Base-by-base conservation (phyloP, 805 yeast species). In the Kurtzmaniella fragi region DNA sequence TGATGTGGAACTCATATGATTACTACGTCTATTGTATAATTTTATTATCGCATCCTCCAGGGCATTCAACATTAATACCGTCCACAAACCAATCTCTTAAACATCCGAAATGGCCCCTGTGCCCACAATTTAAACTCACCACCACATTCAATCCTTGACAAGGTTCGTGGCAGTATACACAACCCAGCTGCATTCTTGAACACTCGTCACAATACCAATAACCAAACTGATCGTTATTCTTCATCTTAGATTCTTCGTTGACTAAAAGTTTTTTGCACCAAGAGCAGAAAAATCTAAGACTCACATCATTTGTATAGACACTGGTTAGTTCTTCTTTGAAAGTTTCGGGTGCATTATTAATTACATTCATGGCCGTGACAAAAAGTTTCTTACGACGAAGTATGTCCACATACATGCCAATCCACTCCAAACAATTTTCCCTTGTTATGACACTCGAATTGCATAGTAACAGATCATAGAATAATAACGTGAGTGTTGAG, bases 161-260 rank as follows among this genome's bases (percentile, higher is more conserved):
- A 0, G 95, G 87, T 52, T 76, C 83, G 44, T 82, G 73, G 58
- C 97, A 90, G 44, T 81, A 76, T 20, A 81, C 71, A 59, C 97
- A 90, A n/a, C 79, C 73, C 42, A 78, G 81, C 43, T 78, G 80
- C 12, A 66, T 64, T 37, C 61, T 65, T 9, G 70, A 62, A 57
- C 97, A 90, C 16, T 68, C 70, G 38, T 80, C 87, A 62, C 97
- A 90, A 57, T 82, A 85, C 95, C 96, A 89, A 49, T 73, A 80
- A 1, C 95, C 95, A 50, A 78, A 76, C 28, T 56, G 58, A 12
- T 62, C 61, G 0, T 52, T 42, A 14, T 43, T 42, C 31, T 57
- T 65, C 13, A 60, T 64, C 49, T 77, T 79, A 3, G 79, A 65
- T 5, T 51, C 48, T 45, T 82, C 89, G 56, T 84, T 83, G 8